Conservation (phyloP, 495 filamentous ascomycete species). For the Penicillium chermesinum region DNA sequence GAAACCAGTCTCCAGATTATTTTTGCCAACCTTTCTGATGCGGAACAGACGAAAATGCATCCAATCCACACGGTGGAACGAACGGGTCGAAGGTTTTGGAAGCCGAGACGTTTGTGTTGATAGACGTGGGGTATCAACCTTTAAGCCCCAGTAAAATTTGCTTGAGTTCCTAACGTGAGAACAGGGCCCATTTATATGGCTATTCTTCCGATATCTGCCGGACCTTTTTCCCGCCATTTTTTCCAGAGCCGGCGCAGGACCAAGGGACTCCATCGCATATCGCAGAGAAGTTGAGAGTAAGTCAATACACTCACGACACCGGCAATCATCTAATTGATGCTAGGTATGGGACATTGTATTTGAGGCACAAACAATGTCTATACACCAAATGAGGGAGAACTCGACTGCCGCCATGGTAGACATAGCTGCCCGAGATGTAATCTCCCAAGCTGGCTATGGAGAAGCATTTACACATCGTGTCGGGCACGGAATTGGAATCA, state of each 20-base stretch:
- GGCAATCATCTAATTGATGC: background rate
- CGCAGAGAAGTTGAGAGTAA: conserved; percentile 39
- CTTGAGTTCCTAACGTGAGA: conserved; percentile 16
- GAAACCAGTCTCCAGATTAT: background rate
- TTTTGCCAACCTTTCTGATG: no score
- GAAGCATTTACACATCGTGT: conserved; percentile 51
- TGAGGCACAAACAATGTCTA: conserved; percentile 46
- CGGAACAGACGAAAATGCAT: conserved; percentile 46
- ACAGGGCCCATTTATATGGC: conserved; percentile 47
- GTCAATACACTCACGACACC: background rate
- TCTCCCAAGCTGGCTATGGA: conserved; percentile 46
- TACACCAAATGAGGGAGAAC: conserved; percentile 35
- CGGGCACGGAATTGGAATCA: conserved; percentile 55
- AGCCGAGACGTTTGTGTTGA: conserved; percentile 48
- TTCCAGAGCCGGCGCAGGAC: conserved; percentile 13
- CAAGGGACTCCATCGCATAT: conserved; percentile 12
- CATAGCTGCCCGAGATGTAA: conserved; percentile 48
- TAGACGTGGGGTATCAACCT: conserved; percentile 55
- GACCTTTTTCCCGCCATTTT: conserved; percentile 46
- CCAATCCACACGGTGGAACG: conserved; percentile 50
- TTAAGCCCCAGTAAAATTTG: no score
- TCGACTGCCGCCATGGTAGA: conserved; percentile 47
- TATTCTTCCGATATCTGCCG: conserved; percentile 56
- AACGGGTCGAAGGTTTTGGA: conserved; percentile 44
- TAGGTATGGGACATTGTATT: conserved; percentile 48